Base-by-base conservation (phyloP, 495 filamentous ascomycete species). In the Bacidia rubella region DNA sequence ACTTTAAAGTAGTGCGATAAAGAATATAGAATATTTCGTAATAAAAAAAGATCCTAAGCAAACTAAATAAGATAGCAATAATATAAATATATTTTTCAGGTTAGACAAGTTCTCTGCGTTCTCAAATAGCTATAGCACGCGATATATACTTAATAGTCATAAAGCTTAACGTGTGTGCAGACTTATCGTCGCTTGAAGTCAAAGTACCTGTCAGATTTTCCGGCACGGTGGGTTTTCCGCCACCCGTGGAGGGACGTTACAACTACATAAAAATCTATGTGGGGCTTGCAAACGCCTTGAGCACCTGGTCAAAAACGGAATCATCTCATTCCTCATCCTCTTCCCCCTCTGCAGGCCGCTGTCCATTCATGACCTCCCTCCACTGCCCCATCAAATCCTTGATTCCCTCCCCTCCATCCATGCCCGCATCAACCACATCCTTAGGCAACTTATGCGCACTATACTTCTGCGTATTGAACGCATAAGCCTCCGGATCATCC, bases 371-470 rank as follows among this genome's bases (percentile, higher is more conserved):
- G n/a, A n/a, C n/a, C 35, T 39, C n/a, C n/a, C 35, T 39, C 35
- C 10, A 39, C 35, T 39, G 10, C 35, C 10, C 10, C 35, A n/a
- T 39, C n/a, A 39, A 39, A 39, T n/a, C 35, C n/a, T 39, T 39
- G 10, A 39, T 39, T n/a, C 35, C 35, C 35, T 77, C 78, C 51
- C 78, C 75, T 2, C 92, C 92, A 10, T 72, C 73, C 10, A 64
- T 60, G 45, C 85, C 84, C 1, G 92, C 92, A 62, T 98, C 89
- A 19, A 97, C 92, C 21, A 98, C 85, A 48, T 98, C 92, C 65
- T 78, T 85, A 5, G 92, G 92, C 56, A 98, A 63, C 68, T 98
- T 98, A 63, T 95, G 90, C 27, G 92, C 90, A 56, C 87, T 92
- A 63, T 93, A 97, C 65, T 90, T 85, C 15, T 86, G 77, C 10